phyloP scores from a whole-genome alignment of 2,329 filamentous ascomycete genomes.

The Diaporthe caulivora region DNA sequence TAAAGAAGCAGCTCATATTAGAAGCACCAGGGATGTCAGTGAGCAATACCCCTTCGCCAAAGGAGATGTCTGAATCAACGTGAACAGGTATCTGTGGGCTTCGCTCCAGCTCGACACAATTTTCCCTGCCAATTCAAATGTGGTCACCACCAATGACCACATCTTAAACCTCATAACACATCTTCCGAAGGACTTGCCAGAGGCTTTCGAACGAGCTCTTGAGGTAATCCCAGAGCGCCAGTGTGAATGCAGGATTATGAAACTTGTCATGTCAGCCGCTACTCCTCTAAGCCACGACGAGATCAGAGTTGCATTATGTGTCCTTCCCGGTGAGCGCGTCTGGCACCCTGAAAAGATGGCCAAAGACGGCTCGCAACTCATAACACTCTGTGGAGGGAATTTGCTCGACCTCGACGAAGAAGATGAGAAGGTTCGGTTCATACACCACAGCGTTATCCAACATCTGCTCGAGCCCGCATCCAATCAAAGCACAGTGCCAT shows the following conservation, averaged over 20 bases:
- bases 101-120: constrained; percentile 21
- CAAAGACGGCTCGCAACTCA: neutral
- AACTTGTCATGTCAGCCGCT: neutral
- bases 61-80: neutral
- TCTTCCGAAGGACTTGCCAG: constrained; percentile 22
- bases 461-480: neutral
- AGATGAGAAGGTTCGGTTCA: constrained; percentile 25
- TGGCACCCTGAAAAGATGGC: constrained; percentile 13
- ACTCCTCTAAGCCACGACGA: constrained; percentile 13
- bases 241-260: constrained; percentile 24
- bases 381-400: constrained; percentile 23
- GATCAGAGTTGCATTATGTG: constrained; percentile 17
- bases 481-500: neutral
- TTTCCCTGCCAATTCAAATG: neutral
- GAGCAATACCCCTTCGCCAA: rapidly evolving
- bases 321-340: neutral
- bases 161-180: neutral
- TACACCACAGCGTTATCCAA: constrained; percentile 32
- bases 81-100: constrained; percentile 12
- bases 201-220: constrained; percentile 27
- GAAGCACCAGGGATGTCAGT: constrained; percentile 20
- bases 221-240: neutral
- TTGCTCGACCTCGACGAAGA: constrained; percentile 32
- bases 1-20: neutral
- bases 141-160: neutral